Evolutionary conservation across 495 filamentous ascomycete species (phyloP).

Genomic region (Cercophora scortea): DNA sequence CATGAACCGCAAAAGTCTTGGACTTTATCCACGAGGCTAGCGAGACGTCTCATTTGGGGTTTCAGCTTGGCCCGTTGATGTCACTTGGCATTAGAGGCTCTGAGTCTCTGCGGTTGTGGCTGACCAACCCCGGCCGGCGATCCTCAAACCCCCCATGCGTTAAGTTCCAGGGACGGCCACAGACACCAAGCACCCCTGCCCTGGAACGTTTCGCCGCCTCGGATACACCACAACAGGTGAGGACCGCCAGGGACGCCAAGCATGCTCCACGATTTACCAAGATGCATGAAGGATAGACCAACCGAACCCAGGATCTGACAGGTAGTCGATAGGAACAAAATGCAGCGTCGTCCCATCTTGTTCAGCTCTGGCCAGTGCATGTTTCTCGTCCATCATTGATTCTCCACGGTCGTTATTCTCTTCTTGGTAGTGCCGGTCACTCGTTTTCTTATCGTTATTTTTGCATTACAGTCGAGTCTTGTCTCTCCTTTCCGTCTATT

Average conservation of each 20-base stretch:
- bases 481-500: no score
- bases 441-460: constrained; percentile 7
- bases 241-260: background rate
- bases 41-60: background rate
- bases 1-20: background rate
- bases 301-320: no score
- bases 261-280: no score
- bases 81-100: background rate
- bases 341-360: background rate
- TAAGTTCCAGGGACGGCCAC: constrained; percentile 3
- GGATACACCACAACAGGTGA: background rate
- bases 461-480: no score
- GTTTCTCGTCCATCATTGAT: background rate
- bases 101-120: background rate
- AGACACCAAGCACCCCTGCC: constrained; percentile 13
- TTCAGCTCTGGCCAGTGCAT: background rate
- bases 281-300: no score
- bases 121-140: constrained; percentile 1
- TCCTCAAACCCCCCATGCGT: constrained; percentile 10
- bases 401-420: background rate
- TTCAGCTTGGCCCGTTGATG: background rate
- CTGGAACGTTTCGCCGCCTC: constrained; percentile 10
- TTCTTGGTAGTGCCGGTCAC: constrained; percentile 18
- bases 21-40: background rate
- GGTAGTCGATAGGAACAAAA: background rate